Evolutionary conservation across 352 stramenopile genomes (phyloP).

Genomic region (Phytopythium kandeliae): DNA sequence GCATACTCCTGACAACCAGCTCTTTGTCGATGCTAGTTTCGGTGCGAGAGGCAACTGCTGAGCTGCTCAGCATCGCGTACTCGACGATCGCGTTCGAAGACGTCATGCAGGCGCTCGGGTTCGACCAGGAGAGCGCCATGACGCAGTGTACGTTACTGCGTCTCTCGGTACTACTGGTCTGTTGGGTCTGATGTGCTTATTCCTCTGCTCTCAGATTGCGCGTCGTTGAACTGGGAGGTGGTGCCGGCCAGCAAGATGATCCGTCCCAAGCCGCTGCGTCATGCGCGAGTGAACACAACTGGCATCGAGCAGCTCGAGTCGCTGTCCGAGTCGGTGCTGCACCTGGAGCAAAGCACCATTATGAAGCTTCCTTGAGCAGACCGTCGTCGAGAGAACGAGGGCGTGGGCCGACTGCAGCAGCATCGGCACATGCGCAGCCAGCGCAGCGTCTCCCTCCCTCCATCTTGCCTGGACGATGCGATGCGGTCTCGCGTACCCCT

Average conservation of each 20-base stretch:
- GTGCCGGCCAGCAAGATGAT: conserved; percentile 27
- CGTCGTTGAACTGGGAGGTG: conserved; percentile 42
- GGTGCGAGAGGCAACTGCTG: conserved; percentile 37
- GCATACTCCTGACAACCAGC: too few species aligned
- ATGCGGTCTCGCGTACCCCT: too few species aligned
- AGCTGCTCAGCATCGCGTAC: conserved; percentile 59
- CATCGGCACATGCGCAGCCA: too few species aligned
- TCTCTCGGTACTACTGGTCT: too few species aligned
- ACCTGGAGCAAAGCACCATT: conserved; percentile 68
- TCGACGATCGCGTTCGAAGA: conserved; percentile 51
- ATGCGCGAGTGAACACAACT: conserved; percentile 12
- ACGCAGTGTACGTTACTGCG: conserved; percentile 31
- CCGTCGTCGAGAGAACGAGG: too few species aligned
- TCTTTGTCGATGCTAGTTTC: conserved; percentile 25
- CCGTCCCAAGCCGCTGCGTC: conserved; percentile 32
- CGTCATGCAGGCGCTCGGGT: conserved; percentile 36
- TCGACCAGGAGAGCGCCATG: conserved; percentile 33
- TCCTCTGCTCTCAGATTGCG: conserved; percentile 29
- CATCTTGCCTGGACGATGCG: too few species aligned
- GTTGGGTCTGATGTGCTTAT: neutral
- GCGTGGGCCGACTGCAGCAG: too few species aligned
- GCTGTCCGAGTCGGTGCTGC: conserved; percentile 58
- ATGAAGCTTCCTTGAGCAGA: conserved; percentile 39
- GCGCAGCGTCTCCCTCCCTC: too few species aligned
- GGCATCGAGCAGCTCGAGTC: conserved; percentile 60